Percentiles rank a stretch among this genome's conserved stretches.
Evolutionary conservation across 148 eudicot species (phyloP).

Genomic region (Chenopodium quinoa): DNA sequence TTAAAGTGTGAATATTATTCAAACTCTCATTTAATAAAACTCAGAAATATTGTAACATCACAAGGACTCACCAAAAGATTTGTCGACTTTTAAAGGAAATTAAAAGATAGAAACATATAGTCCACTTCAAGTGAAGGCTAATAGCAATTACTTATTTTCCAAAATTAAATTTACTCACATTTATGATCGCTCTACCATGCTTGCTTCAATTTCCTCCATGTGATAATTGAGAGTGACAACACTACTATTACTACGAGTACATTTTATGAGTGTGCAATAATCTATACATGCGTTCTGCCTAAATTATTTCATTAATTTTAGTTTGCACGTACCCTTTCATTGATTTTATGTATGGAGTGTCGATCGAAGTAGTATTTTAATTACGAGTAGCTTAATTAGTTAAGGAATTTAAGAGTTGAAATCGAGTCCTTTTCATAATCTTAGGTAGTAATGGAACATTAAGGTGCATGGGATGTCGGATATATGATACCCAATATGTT

Average conservation of each 20-base stretch:
- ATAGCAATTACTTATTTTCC: neutral
- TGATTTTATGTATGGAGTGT: no score
- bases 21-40: constrained; percentile 1
- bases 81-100: neutral
- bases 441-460: no score
- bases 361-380: no score
- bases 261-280: no score
- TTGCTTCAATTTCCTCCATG: neutral
- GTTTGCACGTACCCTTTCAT: no score
- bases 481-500: no score
- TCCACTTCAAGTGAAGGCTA: neutral
- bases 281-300: no score
- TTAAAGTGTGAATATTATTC: neutral
- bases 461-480: no score
- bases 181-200: neutral
- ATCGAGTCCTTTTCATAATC: no score
- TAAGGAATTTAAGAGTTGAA: no score
- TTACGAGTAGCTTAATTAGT: no score
- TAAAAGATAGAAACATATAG: neutral
- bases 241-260: neutral
- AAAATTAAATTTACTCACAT: neutral
- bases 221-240: neutral
- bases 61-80: neutral
- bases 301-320: no score
- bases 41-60: neutral